A percentile compares a stretch with the other conserved stretches of the same genome.
Evolutionary conservation across 495 filamentous ascomycete genomes (phyloP).

Genomic region (Penicillium flavigenum): DNA sequence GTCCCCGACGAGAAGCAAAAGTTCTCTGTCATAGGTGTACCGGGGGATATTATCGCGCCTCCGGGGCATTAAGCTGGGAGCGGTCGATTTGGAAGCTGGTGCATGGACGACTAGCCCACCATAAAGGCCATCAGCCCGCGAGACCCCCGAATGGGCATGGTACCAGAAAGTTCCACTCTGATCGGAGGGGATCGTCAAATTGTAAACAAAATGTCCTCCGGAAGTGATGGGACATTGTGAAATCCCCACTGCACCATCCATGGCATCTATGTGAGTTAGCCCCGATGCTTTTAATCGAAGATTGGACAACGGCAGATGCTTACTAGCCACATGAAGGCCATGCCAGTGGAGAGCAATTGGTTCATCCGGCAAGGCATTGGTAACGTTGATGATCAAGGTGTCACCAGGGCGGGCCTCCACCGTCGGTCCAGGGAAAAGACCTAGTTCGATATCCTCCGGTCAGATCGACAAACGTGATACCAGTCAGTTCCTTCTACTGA

Average conservation of each 20-base stretch:
- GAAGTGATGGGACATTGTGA: constrained; percentile 67
- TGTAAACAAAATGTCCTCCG: constrained; percentile 66
- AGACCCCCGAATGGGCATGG: constrained; percentile 66
- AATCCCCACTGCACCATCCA: constrained; percentile 70
- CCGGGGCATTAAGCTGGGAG: constrained; percentile 27
- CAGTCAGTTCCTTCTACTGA: constrained; percentile 11
- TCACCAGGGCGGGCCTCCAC: constrained; percentile 57
- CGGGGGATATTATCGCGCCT: background rate
- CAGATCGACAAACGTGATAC: background rate
- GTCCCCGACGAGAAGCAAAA: constrained; percentile 51
- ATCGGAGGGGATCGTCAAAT: constrained; percentile 69
- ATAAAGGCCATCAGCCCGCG: constrained; percentile 72
- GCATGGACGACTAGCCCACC: constrained; percentile 72
- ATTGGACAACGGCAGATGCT: constrained; percentile 11
- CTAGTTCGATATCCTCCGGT: constrained; percentile 18
- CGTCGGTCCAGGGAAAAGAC: constrained; percentile 40
- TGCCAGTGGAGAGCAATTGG: constrained; percentile 76
- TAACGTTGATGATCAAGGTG: constrained; percentile 64
- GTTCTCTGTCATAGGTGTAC: constrained; percentile 40
- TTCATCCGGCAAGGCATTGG: constrained; percentile 68
- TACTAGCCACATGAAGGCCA: constrained; percentile 67
- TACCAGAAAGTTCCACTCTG: constrained; percentile 85
- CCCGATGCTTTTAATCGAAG: background rate
- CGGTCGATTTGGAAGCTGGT: constrained; percentile 37
- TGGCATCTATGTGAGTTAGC: constrained; percentile 40